Percentiles rank a stretch among this genome's conserved stretches.
These are phyloP conservation scores for Marasmius tenuissimus DNA, from an alignment of 1,284 basidiomycete species.

Conservation along the genomic window DNA sequence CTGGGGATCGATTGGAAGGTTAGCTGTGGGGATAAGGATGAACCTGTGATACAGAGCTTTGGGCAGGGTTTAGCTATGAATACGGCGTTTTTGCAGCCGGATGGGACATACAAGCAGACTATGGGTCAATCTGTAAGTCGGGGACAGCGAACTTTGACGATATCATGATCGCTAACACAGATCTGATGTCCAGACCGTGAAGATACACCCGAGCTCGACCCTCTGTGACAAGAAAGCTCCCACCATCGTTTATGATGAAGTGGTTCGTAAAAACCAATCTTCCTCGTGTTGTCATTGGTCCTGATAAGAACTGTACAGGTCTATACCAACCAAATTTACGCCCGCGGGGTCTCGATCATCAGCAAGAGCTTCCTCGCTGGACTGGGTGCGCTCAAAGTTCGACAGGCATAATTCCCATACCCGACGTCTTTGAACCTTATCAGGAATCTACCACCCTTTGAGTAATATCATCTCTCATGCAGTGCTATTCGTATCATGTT, in stretches of 20 bases:
- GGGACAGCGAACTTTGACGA: neutral
- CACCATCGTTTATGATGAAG: conserved; percentile 88
- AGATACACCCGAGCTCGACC: conserved; percentile 86
- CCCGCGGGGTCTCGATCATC: conserved; percentile 82
- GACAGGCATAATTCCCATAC: neutral
- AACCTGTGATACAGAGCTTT: conserved; percentile 65
- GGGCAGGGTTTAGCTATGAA: conserved; percentile 80
- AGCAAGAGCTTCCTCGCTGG: conserved; percentile 42
- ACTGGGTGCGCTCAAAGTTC: conserved; percentile 21
- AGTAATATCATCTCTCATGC: too few species aligned
- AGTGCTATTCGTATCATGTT: too few species aligned
- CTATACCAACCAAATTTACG: conserved; percentile 84
- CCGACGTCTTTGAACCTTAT: too few species aligned
- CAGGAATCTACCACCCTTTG: too few species aligned
- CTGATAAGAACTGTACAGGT: conserved; percentile 46
- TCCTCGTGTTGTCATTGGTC: neutral
- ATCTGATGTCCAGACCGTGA: conserved; percentile 57
- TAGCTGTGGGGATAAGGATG: conserved; percentile 57
- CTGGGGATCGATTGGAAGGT: conserved; percentile 60
- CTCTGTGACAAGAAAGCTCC: conserved; percentile 78
- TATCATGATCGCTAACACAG: neutral
- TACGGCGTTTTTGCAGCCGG: conserved; percentile 79
- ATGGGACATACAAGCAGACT: conserved; percentile 83
- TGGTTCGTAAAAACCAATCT: conserved; percentile 53
- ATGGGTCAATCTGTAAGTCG: conserved; percentile 72